Evolutionary conservation across 2,329 filamentous ascomycete genomes (phyloP).

Genomic region (Colletotrichum sidae): DNA sequence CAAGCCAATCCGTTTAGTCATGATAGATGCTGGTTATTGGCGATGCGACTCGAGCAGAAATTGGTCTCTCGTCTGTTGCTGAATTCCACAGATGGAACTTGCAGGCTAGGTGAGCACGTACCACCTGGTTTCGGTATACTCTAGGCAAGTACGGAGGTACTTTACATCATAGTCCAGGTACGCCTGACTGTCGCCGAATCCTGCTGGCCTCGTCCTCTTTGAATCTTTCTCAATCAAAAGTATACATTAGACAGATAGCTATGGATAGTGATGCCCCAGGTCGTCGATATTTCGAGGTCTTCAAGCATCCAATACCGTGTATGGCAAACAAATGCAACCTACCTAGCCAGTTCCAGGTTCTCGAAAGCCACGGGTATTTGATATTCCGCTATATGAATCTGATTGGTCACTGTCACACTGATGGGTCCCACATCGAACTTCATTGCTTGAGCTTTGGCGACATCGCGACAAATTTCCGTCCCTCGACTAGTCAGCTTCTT

Average conservation of each 20-base stretch:
- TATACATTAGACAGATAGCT: neutral
- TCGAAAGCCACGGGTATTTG: slow-evolving; percentile 11
- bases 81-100: too few species aligned
- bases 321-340: too few species aligned
- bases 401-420: neutral
- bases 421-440: slow-evolving; percentile 15
- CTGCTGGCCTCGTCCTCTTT: too few species aligned
- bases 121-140: too few species aligned
- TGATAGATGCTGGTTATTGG: slow-evolving; percentile 2
- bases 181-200: too few species aligned
- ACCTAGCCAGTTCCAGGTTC: too few species aligned
- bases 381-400: slow-evolving; percentile 15
- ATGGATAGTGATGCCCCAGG: neutral
- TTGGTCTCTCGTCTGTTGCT: neutral
- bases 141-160: too few species aligned
- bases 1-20: slow-evolving; percentile 33
- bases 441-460: slow-evolving; percentile 23
- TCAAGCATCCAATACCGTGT: too few species aligned
- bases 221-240: too few species aligned
- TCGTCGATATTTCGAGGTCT: neutral
- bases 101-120: too few species aligned
- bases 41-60: neutral
- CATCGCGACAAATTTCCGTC: slow-evolving; percentile 24
- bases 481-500: slow-evolving; percentile 26
- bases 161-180: too few species aligned